Base-by-base conservation (phyloP, 164 flowering plant species). In the Paratinospora sagittata region DNA sequence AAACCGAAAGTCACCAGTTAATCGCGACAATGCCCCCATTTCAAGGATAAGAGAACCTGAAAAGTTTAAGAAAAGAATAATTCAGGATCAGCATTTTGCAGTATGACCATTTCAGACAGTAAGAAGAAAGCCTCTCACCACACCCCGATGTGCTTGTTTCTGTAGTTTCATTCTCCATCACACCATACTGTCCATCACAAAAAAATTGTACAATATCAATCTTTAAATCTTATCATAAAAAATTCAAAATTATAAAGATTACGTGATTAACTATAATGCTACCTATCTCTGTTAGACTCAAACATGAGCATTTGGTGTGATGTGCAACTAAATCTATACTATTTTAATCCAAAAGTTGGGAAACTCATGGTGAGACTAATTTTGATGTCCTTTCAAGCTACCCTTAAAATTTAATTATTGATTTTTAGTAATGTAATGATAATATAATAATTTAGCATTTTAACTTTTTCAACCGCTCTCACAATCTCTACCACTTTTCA, bases 131-230 rank as follows among this genome's bases (percentile, higher is more conserved):
- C 65, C 69, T 72, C 92, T 85, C 80, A 93, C 99, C 99, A 85
- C 98, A 93, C 63, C 99, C 97, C 43, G 99, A 91, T 47, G 99
- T 95, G 83, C 99, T 95, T 74, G 98, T 95, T 84, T 91, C 98
- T 26, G 98, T 88, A 67, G 94, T 92, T 85, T 95, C 99, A 67
- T 86, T 78, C 86, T 87, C 91, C 88, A 90, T 88, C 58, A 95
- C 97, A 80, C 99, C 99, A 85, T 91, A 76, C 99, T 95, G 93
- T 76, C 79, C 82, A 80, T 55, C 66, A 85, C 66, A 90, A 78
- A 55, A 84, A 87, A 74, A 87, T 83, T 65, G 81, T 82, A 86
- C 77, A 82, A 82, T 72, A 81, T 60, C 65, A 71, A 79, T 87
- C 86, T 84, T 80, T 82, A 80, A 69, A 78, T 76, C 78, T 55